Base-by-base conservation (phyloP, 1,284 basidiomycete species). In the Schizophyllum commune region DNA sequence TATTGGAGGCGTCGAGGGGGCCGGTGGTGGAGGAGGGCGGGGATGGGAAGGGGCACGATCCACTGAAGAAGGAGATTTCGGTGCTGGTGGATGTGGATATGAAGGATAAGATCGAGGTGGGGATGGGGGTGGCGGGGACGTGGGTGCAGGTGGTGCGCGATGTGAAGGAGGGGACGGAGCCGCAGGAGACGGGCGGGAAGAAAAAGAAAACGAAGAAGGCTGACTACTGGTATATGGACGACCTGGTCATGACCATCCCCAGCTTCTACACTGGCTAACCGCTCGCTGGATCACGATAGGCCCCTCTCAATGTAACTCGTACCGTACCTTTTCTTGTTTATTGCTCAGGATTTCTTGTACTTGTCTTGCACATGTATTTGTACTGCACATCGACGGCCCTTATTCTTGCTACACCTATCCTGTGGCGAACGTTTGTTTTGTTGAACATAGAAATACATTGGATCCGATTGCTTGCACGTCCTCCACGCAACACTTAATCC, bases 121-220 rank as follows among this genome's bases (percentile, higher is more conserved):
- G 83, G 0, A 81, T 88, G 73, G 83, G 82, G 1, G 61, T 86
- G 39, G 77, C 76, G 3, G 87, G 79, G 15, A 81, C 81, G 58
- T 89, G 83, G 79, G 79, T 88, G 1, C 85, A 89, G 70, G 71
- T 88, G 53, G 80, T 71, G 21, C 77, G 81, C 60, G 71, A 69
- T 58, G 67, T 72, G 60, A 70, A 65, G 52, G 65, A 65, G 54
- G 21, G 63, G 13, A 54, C 61, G 34, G 68, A 68, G 33, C 32
- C 32, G n/a, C 62, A 47, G 64, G 67, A 52, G 58, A 64, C 64
- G 64, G 70, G 70, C 60, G 74, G 74, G 67, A 71, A 72, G 58
- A 75, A 73, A 59, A 70, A 69, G 60, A 71, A 70, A 62, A 72
- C 73, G 62, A 71, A 70, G 62, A 71, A 69, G 66, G 73, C 72